Conservation (phyloP, 2,329 filamentous ascomycete species). For the Clarireedia monteithiana region DNA sequence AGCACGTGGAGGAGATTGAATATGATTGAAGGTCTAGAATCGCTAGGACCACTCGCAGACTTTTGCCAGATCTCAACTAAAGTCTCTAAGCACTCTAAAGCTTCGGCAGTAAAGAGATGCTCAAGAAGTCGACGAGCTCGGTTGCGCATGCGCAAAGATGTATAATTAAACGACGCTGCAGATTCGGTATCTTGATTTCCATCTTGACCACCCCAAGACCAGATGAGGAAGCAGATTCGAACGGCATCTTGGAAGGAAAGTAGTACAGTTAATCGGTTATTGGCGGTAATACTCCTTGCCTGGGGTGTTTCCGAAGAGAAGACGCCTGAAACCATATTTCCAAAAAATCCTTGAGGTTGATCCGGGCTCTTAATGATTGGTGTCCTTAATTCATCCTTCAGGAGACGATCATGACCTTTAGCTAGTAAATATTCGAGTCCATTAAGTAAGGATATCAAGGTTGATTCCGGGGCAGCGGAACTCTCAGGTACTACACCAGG, state of each 20-base stretch:
- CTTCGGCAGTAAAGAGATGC: conserved; percentile 86
- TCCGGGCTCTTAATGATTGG: conserved; percentile 70
- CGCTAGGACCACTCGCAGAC: conserved; percentile 38
- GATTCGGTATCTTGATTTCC: conserved; percentile 57
- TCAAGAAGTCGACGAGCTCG: conserved; percentile 81
- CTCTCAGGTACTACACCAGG: conserved; percentile 23
- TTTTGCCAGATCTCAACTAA: conserved; percentile 76
- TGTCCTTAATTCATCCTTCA: conserved; percentile 65
- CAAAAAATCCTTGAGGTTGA: conserved; percentile 79
- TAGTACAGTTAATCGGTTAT: conserved; percentile 85
- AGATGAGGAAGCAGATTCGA: conserved; percentile 84
- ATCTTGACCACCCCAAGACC: conserved; percentile 80
- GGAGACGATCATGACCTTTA: conserved; percentile 73
- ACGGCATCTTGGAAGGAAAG: conserved; percentile 97
- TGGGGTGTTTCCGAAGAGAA: conserved; percentile 74
- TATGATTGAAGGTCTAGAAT: conserved; percentile 53
- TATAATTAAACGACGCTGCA: conserved; percentile 80
- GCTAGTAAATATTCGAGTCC: conserved; percentile 88
- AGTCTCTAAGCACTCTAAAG: conserved; percentile 88
- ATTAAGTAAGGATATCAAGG: conserved; percentile 79
- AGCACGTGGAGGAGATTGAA: conserved; percentile 85
- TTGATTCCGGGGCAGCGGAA: conserved; percentile 54
- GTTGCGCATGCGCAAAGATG: conserved; percentile 84
- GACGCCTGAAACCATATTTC: conserved; percentile 87
- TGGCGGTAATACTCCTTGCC: conserved; percentile 77